Base-by-base conservation (phyloP, 176 grass and related monocot species). In the Oryza rufipogon region DNA sequence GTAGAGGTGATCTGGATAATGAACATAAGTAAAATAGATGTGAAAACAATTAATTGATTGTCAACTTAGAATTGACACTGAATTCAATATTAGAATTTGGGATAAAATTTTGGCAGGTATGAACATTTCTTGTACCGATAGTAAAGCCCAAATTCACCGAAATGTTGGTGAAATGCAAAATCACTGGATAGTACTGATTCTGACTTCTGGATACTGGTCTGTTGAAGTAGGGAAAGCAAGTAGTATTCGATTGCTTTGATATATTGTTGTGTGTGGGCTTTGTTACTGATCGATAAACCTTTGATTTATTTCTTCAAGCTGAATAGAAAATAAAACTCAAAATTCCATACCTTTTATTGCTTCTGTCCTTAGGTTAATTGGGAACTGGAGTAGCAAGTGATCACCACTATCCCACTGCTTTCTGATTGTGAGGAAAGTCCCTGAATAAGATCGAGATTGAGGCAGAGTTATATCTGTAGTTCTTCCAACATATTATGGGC, bases 401-500 rank as follows among this genome's bases (percentile, higher is more conserved):
- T 96, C 96, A 79, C 79, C 87, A 44, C 83, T 87, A 77, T 14
- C 67, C 93, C 96, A 99, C 22, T 83, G 86, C 83, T 49, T 96
- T 39, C 74, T 91, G 75, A 96, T 23, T 41, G 88, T 72, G 34
- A 99, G 85, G 77, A 94, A 94, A 32, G 71, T 92, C 17, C 92
- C 96, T 99, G 88, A 0, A 8, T 86, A 47, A 70, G 79, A 32
- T 41, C 47, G 42, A 84, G 15, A 74, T 60, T 11, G 3, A 32
- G 2, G 32, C 5, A 44, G 52, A 75, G 10, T 74, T 11, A 42
- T 39, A 11, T 38, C 52, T 15, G 4, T 7, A 58, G 54, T 58
- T 78, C 54, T 66, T 76, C 15, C 1, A 84, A 15, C 1, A 46
- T 23, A 23, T 15, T 0, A 14, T 66, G 8, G 1, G 68, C 34